phyloP scores from a whole-genome alignment of 1,284 basidiomycete genomes.

The Malassezia restricta region DNA sequence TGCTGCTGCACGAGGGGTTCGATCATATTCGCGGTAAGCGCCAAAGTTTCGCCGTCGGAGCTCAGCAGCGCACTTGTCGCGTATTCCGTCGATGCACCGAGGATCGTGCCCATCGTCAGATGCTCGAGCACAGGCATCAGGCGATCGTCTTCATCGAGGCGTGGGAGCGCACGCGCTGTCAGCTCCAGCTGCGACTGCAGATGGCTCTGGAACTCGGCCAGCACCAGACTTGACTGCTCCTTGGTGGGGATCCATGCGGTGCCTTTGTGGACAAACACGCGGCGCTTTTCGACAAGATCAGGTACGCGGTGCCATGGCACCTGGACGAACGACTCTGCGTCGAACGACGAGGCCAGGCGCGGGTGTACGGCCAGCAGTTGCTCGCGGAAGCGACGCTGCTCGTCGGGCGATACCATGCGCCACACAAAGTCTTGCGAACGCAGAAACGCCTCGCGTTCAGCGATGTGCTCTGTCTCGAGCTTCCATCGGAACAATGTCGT shows the following conservation, averaged over 20 bases:
- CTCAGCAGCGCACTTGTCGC: slow-evolving; percentile 46
- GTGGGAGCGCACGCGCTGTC: slow-evolving; percentile 75
- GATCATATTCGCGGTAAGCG: slow-evolving; percentile 83
- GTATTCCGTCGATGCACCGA: slow-evolving; percentile 78
- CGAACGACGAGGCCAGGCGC: slow-evolving; percentile 44
- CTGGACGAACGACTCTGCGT: slow-evolving; percentile 59
- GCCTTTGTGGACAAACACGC: slow-evolving; percentile 66
- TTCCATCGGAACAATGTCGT: slow-evolving; percentile 69
- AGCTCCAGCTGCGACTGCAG: slow-evolving; percentile 73
- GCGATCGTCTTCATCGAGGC: slow-evolving; percentile 90
- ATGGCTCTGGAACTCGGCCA: slow-evolving; percentile 69
- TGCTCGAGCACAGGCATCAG: slow-evolving; percentile 81
- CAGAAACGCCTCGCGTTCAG: slow-evolving; percentile 63
- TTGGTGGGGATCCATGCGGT: slow-evolving; percentile 77
- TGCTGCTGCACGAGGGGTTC: slow-evolving; percentile 75
- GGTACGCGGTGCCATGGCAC: slow-evolving; percentile 79
- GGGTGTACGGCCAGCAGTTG: slow-evolving; percentile 50
- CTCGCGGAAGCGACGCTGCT: slow-evolving; percentile 52
- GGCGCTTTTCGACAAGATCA: slow-evolving; percentile 75
- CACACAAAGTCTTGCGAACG: slow-evolving; percentile 66
- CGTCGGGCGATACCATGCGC: slow-evolving; percentile 56
- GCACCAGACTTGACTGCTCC: slow-evolving; percentile 75
- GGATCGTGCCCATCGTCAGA: slow-evolving; percentile 83
- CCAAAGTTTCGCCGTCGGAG: slow-evolving; percentile 50
- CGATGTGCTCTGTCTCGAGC: slow-evolving; percentile 59